phyloP scores from a whole-genome alignment of 208 protist species.

The Crithidia bombi region DNA sequence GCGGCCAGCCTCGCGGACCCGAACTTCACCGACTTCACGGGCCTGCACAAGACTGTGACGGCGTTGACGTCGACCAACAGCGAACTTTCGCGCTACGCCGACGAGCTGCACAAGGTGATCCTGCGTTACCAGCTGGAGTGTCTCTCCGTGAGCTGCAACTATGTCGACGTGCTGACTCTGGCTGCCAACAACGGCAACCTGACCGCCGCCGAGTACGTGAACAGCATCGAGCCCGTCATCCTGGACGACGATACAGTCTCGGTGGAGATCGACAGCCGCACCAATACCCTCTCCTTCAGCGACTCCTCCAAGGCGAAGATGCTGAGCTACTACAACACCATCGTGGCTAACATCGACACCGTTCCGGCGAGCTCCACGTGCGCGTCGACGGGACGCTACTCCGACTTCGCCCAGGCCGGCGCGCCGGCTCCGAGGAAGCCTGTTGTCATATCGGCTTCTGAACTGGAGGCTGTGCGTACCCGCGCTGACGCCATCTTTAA shows the following conservation, averaged over 20 bases:
- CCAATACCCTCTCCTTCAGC: slow-evolving; percentile 62
- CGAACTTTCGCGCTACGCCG: slow-evolving; percentile 30
- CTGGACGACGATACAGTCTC: slow-evolving; percentile 59
- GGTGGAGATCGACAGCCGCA: slow-evolving; percentile 78
- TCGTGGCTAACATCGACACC: slow-evolving; percentile 35
- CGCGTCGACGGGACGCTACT: slow-evolving; percentile 25
- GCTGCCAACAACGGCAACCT: slow-evolving; percentile 39
- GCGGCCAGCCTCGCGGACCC: slow-evolving; percentile 29
- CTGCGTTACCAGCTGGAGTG: slow-evolving; percentile 66
- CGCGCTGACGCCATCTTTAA: slow-evolving; percentile 46
- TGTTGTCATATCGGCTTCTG: slow-evolving; percentile 32
- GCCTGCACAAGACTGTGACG: slow-evolving; percentile 34
- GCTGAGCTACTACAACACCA: slow-evolving; percentile 47
- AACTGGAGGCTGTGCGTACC: slow-evolving; percentile 45
- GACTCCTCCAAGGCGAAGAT: slow-evolving; percentile 70
- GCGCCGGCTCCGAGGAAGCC: slow-evolving; percentile 22
- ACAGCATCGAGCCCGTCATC: slow-evolving; percentile 66
- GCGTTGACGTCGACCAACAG: slow-evolving; percentile 26
- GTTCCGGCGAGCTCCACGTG: slow-evolving; percentile 29
- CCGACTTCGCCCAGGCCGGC: slow-evolving; percentile 26
- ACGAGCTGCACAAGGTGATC: slow-evolving; percentile 43
- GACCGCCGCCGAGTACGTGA: slow-evolving; percentile 60
- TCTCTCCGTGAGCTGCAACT: slow-evolving; percentile 49
- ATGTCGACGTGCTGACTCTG: slow-evolving; percentile 53
- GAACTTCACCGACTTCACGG: slow-evolving; percentile 33